Percentiles rank a stretch among this genome's conserved stretches.
Conservation (phyloP, 177 flowering plant species). For the Vitis hybrid region DNA sequence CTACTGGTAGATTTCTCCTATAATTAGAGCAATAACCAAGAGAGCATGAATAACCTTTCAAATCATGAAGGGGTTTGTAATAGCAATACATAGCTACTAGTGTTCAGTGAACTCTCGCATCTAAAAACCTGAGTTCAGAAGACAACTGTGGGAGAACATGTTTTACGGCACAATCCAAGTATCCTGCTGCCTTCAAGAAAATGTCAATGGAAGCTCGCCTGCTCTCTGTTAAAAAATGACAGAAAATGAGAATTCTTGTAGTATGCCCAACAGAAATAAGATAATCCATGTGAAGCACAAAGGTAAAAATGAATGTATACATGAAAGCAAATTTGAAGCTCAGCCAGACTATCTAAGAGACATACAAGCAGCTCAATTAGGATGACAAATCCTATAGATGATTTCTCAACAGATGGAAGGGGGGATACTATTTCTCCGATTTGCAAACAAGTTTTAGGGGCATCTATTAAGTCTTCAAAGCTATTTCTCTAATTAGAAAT, state of each 20-base stretch:
- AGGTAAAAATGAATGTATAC: neutral
- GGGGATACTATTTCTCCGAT: too few species aligned
- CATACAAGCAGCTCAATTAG: too few species aligned
- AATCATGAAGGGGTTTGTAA: neutral
- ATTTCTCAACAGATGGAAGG: too few species aligned
- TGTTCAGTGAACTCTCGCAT: neutral
- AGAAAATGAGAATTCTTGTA: neutral
- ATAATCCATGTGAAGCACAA: neutral
- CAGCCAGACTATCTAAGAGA: too few species aligned
- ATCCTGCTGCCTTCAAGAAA: constrained; percentile 92
- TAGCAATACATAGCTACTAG: neutral
- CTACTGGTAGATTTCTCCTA: constrained; percentile 87
- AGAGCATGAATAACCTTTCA: constrained; percentile 1
- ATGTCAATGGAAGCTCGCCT: constrained; percentile 73
- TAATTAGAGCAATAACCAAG: constrained; percentile 13
- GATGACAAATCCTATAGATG: too few species aligned
- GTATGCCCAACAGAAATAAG: neutral
- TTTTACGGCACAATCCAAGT: constrained; percentile 79
- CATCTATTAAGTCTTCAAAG: too few species aligned
- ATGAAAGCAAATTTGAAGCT: too few species aligned
- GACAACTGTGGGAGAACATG: constrained; percentile 86
- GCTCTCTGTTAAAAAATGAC: constrained; percentile 48
- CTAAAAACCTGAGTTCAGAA: constrained; percentile 62
- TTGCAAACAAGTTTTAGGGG: too few species aligned
- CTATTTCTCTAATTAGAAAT: too few species aligned